phyloP scores from a whole-genome alignment of 108 stramenopile genomes.

The Thalassiosira profunda region DNA sequence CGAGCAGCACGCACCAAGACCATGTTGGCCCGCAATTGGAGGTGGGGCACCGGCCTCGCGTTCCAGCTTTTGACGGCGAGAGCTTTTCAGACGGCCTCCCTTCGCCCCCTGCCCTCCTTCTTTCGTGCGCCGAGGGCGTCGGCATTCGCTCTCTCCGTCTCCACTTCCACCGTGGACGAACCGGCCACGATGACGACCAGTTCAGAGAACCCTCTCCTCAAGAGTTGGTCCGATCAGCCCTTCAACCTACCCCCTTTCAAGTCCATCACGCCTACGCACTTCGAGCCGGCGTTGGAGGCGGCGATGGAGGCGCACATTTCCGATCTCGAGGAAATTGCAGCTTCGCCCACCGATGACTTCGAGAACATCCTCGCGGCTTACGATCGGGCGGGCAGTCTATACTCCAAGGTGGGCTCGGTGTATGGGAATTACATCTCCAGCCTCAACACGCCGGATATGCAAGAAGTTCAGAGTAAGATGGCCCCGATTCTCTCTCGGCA shows the following conservation, averaged over 20 bases:
- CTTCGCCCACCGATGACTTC: conserved; percentile 51
- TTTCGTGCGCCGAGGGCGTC: background rate
- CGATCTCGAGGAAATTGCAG: conserved; percentile 61
- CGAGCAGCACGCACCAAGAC: no score
- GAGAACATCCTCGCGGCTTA: conserved; percentile 59
- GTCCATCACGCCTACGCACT: conserved; percentile 46
- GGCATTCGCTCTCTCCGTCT: background rate
- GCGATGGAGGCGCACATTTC: conserved; percentile 60
- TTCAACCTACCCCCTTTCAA: conserved; percentile 66
- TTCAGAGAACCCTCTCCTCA: conserved; percentile 54
- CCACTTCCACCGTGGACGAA: background rate
- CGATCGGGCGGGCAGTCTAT: conserved; percentile 53
- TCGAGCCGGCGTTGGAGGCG: conserved; percentile 54
- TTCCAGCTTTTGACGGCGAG: conserved; percentile 7
- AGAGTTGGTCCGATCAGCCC: conserved; percentile 59
- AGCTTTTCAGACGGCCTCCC: conserved; percentile 5
- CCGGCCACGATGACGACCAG: background rate
- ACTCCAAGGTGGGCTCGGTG: conserved; percentile 45
- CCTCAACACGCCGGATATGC: conserved; percentile 60
- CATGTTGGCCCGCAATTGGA: background rate
- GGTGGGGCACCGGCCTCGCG: background rate
- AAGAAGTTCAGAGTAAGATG: conserved; percentile 62
- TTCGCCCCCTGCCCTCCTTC: background rate
- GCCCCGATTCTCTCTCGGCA: conserved; percentile 63
- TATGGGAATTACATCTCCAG: conserved; percentile 58